phyloP scores from a whole-genome alignment of 2,329 filamentous ascomycete species.

The Ramularia endophylla region DNA sequence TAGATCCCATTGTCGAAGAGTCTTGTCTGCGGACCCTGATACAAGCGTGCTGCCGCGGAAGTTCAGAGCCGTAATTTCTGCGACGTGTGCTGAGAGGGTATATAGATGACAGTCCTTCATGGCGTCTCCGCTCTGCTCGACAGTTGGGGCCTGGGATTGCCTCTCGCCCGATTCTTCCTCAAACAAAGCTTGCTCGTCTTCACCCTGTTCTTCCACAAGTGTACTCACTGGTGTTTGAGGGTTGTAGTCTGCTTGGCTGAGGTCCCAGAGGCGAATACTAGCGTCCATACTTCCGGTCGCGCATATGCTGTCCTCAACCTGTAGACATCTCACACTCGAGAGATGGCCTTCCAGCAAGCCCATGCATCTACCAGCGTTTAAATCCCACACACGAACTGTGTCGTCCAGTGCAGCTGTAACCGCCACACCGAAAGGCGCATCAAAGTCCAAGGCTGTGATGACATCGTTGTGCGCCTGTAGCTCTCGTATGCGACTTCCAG shows the following conservation, averaged over 20 bases:
- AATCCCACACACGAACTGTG: slow-evolving; percentile 90
- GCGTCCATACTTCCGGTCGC: slow-evolving; percentile 94
- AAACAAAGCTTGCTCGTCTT: slow-evolving; percentile 30
- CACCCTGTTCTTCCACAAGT: slow-evolving; percentile 38
- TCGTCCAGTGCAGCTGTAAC: slow-evolving; percentile 90
- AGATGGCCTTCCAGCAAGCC: slow-evolving; percentile 89
- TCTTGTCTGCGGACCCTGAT: slow-evolving; percentile 96
- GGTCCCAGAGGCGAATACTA: slow-evolving; percentile 89
- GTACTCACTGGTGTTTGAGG: slow-evolving; percentile 46
- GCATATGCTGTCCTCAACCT: slow-evolving; percentile 92
- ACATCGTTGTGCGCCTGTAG: slow-evolving; percentile 82
- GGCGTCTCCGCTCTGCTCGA: slow-evolving; percentile 51
- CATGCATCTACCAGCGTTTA: slow-evolving; percentile 88
- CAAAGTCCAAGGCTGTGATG: slow-evolving; percentile 89
- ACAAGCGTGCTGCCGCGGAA: slow-evolving; percentile 86
- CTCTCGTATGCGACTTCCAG: slow-evolving; percentile 82
- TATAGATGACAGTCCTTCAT: slow-evolving; percentile 89
- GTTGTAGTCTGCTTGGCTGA: slow-evolving; percentile 81
- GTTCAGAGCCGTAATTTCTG: slow-evolving; percentile 89
- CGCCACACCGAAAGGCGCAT: slow-evolving; percentile 93
- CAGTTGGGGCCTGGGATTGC: slow-evolving; percentile 5
- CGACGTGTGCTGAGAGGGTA: slow-evolving; percentile 82
- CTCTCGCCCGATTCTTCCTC: slow-evolving; percentile 12
- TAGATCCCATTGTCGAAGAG: slow-evolving; percentile 93
- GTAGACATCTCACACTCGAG: slow-evolving; percentile 83